Evolutionary conservation across 2,329 filamentous ascomycete species (phyloP), one percentile per base, ranked within the genome.

Genomic region (Fusarium camptoceras): DNA sequence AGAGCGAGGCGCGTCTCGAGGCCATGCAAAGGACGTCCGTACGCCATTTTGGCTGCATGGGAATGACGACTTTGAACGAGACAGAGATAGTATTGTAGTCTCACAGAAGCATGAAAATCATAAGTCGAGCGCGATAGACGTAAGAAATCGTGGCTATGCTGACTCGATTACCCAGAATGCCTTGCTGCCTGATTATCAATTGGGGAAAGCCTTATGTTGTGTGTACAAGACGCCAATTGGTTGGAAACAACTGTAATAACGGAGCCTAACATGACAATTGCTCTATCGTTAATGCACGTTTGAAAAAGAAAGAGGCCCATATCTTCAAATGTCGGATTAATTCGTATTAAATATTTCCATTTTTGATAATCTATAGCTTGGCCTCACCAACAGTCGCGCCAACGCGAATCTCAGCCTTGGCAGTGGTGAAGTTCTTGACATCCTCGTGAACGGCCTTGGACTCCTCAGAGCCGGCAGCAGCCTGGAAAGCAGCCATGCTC

Each of bases 361-460:
- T 12, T 5, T 22, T 3, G 4, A 22, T 6, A 10, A n/a, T 31
- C 5, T 8, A 24, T 0, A 28, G 10, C 2, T 46, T 51, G 7
- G 16, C 25, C 18, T 57, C 30, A 6, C 8, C 34, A 2, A 65
- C 12, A 2, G 31, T 59, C 8, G 59, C 60, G 2, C 62, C 62
- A n/a, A 65, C 12, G 2, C 57, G 39, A 14, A 43, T 1, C 3
- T 55, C 41, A 2, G 62, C 27, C 3, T 44, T 48, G 0, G 53
- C 62, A 0, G 60, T 65, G 1, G 62, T 65, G 20, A 65, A 65
- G 24, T 65, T 65, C 46, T 65, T 65, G 2, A 65, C 46, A 37
- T 65, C 62, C 0, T 37, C 62, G 8, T 24, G 48, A 0, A 65
- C 16, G 3, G 48, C 28, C 60, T 65, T 65, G 6, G 60, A 6